phyloP scores from a whole-genome alignment of 192 early-diverging fungal species.

The Haplosporangium gracile region DNA sequence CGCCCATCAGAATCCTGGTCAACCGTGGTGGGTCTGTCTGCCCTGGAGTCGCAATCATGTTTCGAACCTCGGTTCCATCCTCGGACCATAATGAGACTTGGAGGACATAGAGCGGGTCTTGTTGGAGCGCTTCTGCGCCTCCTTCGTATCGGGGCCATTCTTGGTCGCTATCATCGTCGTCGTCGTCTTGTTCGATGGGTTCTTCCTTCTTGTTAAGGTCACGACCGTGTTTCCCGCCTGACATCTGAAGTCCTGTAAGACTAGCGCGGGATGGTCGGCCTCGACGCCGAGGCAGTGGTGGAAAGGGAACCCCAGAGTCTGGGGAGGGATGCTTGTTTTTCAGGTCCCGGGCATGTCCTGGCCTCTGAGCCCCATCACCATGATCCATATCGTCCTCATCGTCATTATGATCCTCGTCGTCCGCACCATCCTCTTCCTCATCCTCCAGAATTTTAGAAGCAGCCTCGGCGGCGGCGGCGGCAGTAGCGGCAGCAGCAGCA shows the following conservation, averaged over 20 bases:
- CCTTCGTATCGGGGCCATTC: slow-evolving; percentile 5
- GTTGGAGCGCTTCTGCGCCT: slow-evolving; percentile 9
- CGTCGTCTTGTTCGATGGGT: slow-evolving; percentile 9
- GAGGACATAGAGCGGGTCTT: slow-evolving; percentile 72
- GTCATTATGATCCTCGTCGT: slow-evolving; percentile 9
- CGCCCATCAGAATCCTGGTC: slow-evolving; percentile 74
- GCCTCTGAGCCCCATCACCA: neutral
- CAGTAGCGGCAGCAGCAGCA: slow-evolving; percentile 62
- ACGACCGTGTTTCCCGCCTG: slow-evolving; percentile 45
- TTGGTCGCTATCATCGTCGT: slow-evolving; percentile 18
- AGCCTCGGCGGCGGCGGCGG: slow-evolving; percentile 57
- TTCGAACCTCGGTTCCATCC: slow-evolving; percentile 67
- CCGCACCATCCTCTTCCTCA: neutral
- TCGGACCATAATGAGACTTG: slow-evolving; percentile 74
- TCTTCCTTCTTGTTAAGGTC: neutral
- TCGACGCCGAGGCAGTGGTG: neutral
- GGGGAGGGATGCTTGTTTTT: neutral
- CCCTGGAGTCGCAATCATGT: slow-evolving; percentile 66
- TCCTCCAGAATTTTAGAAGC: neutral
- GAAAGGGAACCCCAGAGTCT: neutral
- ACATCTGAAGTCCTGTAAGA: slow-evolving; percentile 46
- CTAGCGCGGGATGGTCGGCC: neutral
- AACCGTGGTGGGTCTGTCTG: slow-evolving; percentile 62
- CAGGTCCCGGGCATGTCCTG: neutral
- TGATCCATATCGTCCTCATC: neutral